Conservation (phyloP, 495 filamentous ascomycete species). For the Lasiosphaeria miniovina region DNA sequence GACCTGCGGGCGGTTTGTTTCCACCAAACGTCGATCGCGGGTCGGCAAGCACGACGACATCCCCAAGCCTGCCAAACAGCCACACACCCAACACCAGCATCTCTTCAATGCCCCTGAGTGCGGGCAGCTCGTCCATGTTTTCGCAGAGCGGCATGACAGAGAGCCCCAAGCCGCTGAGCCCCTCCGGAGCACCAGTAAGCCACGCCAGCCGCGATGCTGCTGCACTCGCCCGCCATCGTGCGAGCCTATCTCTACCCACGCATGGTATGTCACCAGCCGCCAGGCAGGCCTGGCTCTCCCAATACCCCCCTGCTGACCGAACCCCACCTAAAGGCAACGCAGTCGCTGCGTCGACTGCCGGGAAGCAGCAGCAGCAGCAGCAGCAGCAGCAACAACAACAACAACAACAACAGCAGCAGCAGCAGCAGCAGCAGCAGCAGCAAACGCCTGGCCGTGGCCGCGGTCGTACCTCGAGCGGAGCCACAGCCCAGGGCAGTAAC, state of each 20-base stretch:
- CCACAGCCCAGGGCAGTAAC: slow-evolving; percentile 24
- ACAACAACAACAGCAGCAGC: slow-evolving; percentile 11
- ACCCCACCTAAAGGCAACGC: slow-evolving; percentile 44
- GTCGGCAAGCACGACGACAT: slow-evolving; percentile 53
- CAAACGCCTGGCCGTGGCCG: slow-evolving; percentile 23
- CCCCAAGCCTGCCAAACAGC: slow-evolving; percentile 37
- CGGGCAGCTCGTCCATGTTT: slow-evolving; percentile 59
- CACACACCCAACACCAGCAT: slow-evolving; percentile 50
- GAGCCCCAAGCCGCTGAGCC: slow-evolving; percentile 83
- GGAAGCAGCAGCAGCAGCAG: slow-evolving; percentile 12
- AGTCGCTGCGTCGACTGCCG: slow-evolving; percentile 17
- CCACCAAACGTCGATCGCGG: slow-evolving; percentile 55
- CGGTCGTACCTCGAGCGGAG: slow-evolving; percentile 23
- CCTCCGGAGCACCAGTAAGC: slow-evolving; percentile 60
- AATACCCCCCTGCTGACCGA: slow-evolving; percentile 49
- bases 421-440: slow-evolving; percentile 19
- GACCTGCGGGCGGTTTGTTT: slow-evolving; percentile 53
- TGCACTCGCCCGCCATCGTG: slow-evolving; percentile 58
- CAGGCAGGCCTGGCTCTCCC: slow-evolving; percentile 35
- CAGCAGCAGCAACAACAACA: too few relatives aligned
- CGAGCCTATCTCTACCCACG: slow-evolving; percentile 43
- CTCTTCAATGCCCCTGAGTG: slow-evolving; percentile 45
- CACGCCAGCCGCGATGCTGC: slow-evolving; percentile 56
- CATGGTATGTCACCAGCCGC: slow-evolving; percentile 34
- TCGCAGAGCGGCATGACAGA: slow-evolving; percentile 73